Conservation (phyloP, 1,284 basidiomycete genomes). For the Malassezia sp. region DNA sequence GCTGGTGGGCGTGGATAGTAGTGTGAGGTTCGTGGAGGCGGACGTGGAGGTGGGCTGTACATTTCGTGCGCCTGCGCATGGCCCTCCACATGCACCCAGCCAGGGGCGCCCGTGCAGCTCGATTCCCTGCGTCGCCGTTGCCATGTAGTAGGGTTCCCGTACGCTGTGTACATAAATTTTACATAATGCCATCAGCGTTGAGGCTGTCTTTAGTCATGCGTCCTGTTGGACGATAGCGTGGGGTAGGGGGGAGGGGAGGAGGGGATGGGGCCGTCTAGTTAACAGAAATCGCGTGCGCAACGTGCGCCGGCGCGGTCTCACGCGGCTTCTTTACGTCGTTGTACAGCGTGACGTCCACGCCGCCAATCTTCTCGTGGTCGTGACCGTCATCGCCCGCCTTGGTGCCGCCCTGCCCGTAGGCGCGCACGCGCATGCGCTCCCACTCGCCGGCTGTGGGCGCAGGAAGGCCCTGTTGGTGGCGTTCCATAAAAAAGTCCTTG, state of each 20-base stretch:
- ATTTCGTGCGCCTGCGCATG: neutral
- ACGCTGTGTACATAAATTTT: no score
- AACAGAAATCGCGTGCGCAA: neutral
- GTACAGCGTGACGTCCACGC: slow-evolving; percentile 31
- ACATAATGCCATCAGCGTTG: slow-evolving; percentile 7
- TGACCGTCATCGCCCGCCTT: slow-evolving; percentile 40
- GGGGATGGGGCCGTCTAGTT: neutral
- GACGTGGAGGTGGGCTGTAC: no score
- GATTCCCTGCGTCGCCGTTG: no score
- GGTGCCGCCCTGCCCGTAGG: slow-evolving; percentile 36
- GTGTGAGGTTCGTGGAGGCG: neutral
- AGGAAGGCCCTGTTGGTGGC: slow-evolving; percentile 18
- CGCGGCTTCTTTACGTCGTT: slow-evolving; percentile 14
- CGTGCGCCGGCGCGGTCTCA: neutral
- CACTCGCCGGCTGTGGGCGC: slow-evolving; percentile 41
- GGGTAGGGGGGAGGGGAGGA: neutral
- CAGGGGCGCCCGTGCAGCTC: no score
- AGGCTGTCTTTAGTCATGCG: neutral
- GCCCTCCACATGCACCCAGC: neutral
- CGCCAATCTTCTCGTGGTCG: slow-evolving; percentile 37
- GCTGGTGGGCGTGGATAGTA: no score
- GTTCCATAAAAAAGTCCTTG: slow-evolving; percentile 29
- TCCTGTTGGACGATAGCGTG: slow-evolving; percentile 47
- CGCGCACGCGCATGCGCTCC: slow-evolving; percentile 38
- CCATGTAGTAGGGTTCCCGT: no score